Percentiles rank a stretch among this genome's conserved stretches.
These are phyloP conservation scores for Galerina marginata DNA, from an alignment of 768 basidiomycete species.

Conservation along the genomic window DNA sequence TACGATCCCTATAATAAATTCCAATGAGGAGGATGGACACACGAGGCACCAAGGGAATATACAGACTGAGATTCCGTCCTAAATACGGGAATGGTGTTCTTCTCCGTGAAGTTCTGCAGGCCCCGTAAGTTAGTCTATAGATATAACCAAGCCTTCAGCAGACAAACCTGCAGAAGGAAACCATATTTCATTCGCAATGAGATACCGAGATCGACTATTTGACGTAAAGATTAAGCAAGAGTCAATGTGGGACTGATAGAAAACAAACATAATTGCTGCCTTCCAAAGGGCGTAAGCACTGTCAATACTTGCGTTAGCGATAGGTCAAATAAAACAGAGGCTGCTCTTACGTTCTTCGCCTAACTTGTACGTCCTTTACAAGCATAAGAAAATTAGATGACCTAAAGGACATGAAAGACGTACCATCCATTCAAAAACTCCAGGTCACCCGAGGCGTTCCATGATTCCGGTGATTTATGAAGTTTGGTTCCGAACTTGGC, in stretches of 20 bases:
- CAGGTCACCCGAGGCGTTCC: constrained; percentile 70
- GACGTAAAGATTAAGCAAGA: background rate
- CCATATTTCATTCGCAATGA: constrained; percentile 82
- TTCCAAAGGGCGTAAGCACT: constrained; percentile 91
- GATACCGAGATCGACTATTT: constrained; percentile 65
- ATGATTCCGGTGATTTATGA: constrained; percentile 56
- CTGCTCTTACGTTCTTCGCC: constrained; percentile 74
- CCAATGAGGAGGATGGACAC: background rate
- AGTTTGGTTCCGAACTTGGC: constrained; percentile 61
- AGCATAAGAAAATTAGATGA: background rate
- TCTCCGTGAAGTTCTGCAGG: constrained; percentile 59
- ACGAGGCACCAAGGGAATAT: background rate
- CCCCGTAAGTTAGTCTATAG: background rate
- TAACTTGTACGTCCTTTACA: constrained; percentile 81
- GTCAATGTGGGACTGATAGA: background rate
- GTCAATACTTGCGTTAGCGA: constrained; percentile 9
- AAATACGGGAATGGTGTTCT: constrained; percentile 74
- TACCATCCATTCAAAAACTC: constrained; percentile 86
- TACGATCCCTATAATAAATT: constrained; percentile 60
- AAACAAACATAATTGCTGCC: constrained; percentile 79
- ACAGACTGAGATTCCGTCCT: constrained; percentile 76
- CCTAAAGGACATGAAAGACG: constrained; percentile 21
- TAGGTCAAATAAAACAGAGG: background rate
- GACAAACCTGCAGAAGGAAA: constrained; percentile 63
- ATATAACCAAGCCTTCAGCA: background rate